These are phyloP conservation scores for Vanrija pseudolonga DNA, from an alignment of 1,284 basidiomycete genomes.

Conservation along the genomic window DNA sequence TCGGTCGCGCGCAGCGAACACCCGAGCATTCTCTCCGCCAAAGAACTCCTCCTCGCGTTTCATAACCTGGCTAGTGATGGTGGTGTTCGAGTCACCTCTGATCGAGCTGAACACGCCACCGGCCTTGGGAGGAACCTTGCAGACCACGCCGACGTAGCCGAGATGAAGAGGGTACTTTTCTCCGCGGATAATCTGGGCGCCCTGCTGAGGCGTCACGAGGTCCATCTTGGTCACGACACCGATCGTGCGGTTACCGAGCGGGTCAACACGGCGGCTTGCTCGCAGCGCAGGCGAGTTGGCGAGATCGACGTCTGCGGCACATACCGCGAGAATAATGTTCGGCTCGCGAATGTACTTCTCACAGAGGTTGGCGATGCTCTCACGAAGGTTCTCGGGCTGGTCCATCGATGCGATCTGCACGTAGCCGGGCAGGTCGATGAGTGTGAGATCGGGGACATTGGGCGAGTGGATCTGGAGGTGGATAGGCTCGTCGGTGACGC, in stretches of 20 bases:
- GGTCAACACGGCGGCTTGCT: conserved; percentile 90
- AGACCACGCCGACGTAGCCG: conserved; percentile 96
- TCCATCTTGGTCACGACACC: conserved; percentile 99
- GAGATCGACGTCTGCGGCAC: conserved; percentile 95
- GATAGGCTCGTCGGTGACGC: conserved; percentile 91
- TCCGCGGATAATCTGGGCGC: conserved; percentile 75
- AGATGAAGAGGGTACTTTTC: conserved; percentile 96
- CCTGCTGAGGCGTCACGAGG: conserved; percentile 78
- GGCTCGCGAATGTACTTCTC: conserved; percentile 97
- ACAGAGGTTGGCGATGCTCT: conserved; percentile 84
- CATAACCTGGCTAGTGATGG: conserved; percentile 57
- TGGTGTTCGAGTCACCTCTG: conserved; percentile 30
- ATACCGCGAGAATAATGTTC: conserved; percentile 96
- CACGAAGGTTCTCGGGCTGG: conserved; percentile 90
- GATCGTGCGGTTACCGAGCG: conserved; percentile 88
- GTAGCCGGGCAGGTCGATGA: conserved; percentile 97
- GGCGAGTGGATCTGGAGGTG: conserved; percentile 95
- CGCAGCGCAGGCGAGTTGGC: conserved; percentile 95
- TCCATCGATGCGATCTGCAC: conserved; percentile 93
- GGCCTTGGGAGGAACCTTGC: conserved; percentile 58
- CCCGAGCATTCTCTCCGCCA: conserved; percentile 56
- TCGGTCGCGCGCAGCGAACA: conserved; percentile 56
- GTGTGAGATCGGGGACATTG: conserved; percentile 89
- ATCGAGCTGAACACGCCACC: conserved; percentile 48
- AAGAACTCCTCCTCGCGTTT: conserved; percentile 81